These are phyloP conservation scores for Drosera capensis DNA, from an alignment of 148 eudicot genomes.

Conservation along the genomic window DNA sequence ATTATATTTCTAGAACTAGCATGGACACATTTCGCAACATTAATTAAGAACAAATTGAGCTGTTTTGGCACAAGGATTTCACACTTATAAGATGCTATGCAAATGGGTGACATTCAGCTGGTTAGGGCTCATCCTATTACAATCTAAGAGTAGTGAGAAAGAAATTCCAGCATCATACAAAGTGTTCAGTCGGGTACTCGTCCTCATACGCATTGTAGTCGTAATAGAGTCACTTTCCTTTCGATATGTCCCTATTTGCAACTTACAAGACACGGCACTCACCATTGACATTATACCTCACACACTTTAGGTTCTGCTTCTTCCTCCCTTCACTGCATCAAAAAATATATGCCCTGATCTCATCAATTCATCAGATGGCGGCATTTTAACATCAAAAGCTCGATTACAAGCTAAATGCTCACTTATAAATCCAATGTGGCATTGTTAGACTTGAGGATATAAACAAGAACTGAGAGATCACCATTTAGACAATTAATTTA, in stretches of 20 bases:
- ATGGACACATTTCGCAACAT: no score
- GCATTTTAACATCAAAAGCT: not conserved
- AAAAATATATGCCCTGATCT: not conserved
- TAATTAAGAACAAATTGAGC: no score
- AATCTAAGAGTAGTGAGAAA: no score
- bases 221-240: conserved; percentile 82
- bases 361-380: not conserved
- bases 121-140: no score
- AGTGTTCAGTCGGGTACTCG: conserved; percentile 93
- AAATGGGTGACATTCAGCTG: no score
- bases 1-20: no score
- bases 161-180: conserved; percentile 25
- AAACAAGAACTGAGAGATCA: not conserved
- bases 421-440: no score
- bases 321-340: conserved; percentile 78
- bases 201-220: conserved; percentile 88
- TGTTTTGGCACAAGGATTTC: no score
- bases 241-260: conserved; percentile 80
- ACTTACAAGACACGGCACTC: conserved; percentile 68
- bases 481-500: not conserved
- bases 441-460: not conserved
- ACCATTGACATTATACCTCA: conserved; percentile 68
- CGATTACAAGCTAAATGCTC: not conserved
- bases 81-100: no score
- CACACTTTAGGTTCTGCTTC: conserved; percentile 92